phyloP scores from a whole-genome alignment of 139 green algal species.

The Auxenochlorella pyrenoidosa region DNA sequence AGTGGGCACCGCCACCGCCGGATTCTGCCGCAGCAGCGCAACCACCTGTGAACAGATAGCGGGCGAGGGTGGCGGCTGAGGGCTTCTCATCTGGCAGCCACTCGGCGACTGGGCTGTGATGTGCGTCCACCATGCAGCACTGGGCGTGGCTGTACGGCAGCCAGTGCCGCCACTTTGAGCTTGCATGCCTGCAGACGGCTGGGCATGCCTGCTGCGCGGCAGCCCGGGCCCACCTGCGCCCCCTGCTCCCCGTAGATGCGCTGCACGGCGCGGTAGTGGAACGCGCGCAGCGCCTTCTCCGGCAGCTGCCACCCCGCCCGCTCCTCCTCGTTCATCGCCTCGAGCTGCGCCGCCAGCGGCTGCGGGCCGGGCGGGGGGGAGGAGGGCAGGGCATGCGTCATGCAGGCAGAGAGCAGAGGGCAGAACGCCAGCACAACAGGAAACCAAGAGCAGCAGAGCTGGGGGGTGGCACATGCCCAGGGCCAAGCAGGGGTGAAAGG shows the following conservation, averaged over 20 bases:
- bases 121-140: too few species aligned
- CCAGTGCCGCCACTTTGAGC: not conserved
- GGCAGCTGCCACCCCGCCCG: slow-evolving; percentile 53
- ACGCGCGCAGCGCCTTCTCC: slow-evolving; percentile 53
- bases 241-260: slow-evolving; percentile 88
- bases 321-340: slow-evolving; percentile 74
- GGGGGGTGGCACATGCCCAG: too few species aligned
- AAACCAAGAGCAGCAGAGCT: too few species aligned
- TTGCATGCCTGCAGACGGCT: not conserved
- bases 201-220: not conserved
- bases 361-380: not conserved
- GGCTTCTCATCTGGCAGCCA: too few species aligned
- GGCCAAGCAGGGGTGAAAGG: too few species aligned
- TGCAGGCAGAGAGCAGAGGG: too few species aligned
- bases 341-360: slow-evolving; percentile 69
- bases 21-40: slow-evolving; percentile 90
- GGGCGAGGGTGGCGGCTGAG: not conserved
- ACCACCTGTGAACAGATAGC: slow-evolving; percentile 52
- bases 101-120: too few species aligned
- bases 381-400: too few species aligned
- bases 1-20: slow-evolving; percentile 85
- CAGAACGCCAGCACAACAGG: too few species aligned
- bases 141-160: not conserved
- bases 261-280: slow-evolving; percentile 86
- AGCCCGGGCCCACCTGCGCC: slow-evolving; percentile 34